Evolutionary conservation across 129 eudicot genomes (phyloP).

Genomic region (Silybum marianum): DNA sequence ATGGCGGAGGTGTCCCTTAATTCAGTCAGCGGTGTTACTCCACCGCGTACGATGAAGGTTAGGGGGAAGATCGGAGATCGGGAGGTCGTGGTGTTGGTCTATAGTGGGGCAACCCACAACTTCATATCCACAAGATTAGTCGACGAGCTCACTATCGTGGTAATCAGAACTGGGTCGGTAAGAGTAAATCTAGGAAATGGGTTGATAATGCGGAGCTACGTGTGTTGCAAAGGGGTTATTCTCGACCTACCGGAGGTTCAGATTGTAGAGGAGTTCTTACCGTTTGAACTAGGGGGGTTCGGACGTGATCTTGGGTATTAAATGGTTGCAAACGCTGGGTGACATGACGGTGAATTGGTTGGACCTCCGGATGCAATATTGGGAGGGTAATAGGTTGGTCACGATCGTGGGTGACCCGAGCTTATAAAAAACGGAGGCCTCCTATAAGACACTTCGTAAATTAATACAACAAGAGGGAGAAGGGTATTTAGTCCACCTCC

Average conservation of each 20-base stretch:
- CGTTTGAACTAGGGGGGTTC: too few relatives aligned
- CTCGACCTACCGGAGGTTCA: too few relatives aligned
- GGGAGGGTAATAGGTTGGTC: background rate
- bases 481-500: background rate
- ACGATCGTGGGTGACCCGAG: background rate
- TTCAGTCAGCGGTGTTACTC: background rate
- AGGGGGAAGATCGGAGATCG: background rate
- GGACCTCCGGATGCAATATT: background rate
- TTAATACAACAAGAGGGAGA: too few relatives aligned
- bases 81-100: background rate
- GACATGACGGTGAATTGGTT: background rate
- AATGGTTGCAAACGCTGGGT: background rate
- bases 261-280: too few relatives aligned
- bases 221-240: too few relatives aligned
- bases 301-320: too few relatives aligned
- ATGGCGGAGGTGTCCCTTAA: background rate
- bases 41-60: background rate
- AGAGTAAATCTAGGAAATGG: background rate
- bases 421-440: background rate
- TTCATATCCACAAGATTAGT: background rate
- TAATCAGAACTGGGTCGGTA: background rate
- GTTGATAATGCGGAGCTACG: background rate
- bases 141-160: background rate
- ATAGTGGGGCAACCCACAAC: background rate
- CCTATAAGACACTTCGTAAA: background rate